Conservation (phyloP, 2,329 filamentous ascomycete species). For the Arthrinium phaeospermum region DNA sequence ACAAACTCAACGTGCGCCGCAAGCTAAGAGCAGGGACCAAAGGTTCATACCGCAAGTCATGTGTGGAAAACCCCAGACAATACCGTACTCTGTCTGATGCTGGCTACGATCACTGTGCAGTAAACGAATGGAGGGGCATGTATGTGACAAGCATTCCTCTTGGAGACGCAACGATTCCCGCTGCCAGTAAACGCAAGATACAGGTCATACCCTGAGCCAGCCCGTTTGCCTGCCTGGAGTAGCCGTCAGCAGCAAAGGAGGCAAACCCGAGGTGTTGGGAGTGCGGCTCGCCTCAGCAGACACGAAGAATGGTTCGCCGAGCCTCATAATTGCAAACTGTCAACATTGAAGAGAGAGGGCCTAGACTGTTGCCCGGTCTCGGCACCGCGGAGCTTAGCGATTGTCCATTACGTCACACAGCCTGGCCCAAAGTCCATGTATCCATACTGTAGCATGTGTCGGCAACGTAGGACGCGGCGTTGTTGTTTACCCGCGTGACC, state of each 20-base stretch:
- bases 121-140: background rate
- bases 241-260: background rate
- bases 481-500: background rate
- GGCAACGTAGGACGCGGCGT: background rate
- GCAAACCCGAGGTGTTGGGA: background rate
- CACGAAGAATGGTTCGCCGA: background rate
- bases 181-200: background rate
- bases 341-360: background rate
- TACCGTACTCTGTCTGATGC: background rate
- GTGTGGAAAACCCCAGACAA: background rate
- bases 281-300: background rate
- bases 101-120: background rate
- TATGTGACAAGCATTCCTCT: background rate
- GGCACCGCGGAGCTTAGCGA: background rate
- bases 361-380: background rate
- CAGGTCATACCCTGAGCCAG: background rate
- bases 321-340: slow-evolving; percentile 12
- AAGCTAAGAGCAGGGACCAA: background rate
- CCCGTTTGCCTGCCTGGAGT: background rate
- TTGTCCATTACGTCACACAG: background rate
- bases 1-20: background rate
- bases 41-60: background rate
- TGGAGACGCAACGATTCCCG: background rate
- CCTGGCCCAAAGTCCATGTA: background rate
- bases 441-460: background rate